Conservation (phyloP, 2,329 filamentous ascomycete genomes). For the Venturia pyrina region DNA sequence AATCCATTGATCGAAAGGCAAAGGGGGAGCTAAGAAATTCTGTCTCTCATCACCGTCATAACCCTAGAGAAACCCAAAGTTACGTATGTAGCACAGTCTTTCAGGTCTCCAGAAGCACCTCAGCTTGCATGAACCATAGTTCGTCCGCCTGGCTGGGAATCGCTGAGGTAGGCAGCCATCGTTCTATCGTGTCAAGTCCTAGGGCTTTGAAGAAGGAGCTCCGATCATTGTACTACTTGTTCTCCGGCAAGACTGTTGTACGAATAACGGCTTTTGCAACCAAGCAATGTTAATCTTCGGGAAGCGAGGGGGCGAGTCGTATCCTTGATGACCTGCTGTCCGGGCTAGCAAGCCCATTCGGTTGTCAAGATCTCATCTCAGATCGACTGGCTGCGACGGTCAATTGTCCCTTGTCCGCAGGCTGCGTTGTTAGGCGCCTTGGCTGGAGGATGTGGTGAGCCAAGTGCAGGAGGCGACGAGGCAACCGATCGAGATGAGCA, state of each 20-base stretch:
- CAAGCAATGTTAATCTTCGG: neutral
- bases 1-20: neutral
- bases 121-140: constrained; percentile 11
- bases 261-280: neutral
- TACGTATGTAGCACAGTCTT: neutral
- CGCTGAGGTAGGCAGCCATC: neutral
- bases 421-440: neutral
- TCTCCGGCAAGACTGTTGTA: neutral
- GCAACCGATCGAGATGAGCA: neutral
- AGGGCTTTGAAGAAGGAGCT: neutral
- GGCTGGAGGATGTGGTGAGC: neutral
- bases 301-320: neutral
- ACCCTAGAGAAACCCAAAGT: neutral
- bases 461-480: constrained; percentile 2
- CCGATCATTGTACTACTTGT: neutral
- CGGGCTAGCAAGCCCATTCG: neutral
- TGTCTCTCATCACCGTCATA: neutral
- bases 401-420: neutral
- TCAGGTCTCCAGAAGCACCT: neutral
- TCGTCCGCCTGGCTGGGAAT: constrained; percentile 2
- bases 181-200: neutral
- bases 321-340: neutral
- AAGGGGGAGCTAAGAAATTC: neutral
- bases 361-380: constrained; percentile 9
- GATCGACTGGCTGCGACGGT: neutral